These are phyloP conservation scores for Jaminaea rosea DNA, from an alignment of 1,284 basidiomycete genomes.

Conservation along the genomic window DNA sequence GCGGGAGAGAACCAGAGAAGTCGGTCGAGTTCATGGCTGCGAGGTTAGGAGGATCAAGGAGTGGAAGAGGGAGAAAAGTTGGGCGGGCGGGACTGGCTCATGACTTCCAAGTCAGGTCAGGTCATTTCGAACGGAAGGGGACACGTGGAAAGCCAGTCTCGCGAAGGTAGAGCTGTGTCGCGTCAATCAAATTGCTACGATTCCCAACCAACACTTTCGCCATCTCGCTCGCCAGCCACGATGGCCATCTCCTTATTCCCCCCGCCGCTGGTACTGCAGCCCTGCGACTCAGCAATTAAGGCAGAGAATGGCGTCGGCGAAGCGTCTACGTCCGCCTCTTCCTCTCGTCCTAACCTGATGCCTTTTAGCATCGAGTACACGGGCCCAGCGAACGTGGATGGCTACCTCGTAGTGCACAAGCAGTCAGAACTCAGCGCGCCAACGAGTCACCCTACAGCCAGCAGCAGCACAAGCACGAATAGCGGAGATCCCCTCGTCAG, in stretches of 20 bases:
- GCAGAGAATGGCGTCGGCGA: neutral
- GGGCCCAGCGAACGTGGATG: slow-evolving; percentile 1
- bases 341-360: neutral
- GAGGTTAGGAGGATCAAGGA: neutral
- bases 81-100: no score
- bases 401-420: neutral
- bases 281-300: neutral
- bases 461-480: neutral
- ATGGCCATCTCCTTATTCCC: neutral
- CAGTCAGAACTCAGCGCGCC: no score
- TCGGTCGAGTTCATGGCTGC: neutral
- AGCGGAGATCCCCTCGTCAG: neutral
- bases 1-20: slow-evolving; percentile 4
- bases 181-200: no score
- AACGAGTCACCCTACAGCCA: no score
- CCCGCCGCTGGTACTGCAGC: neutral
- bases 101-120: no score
- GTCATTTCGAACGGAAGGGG: no score
- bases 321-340: no score
- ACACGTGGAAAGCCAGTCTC: no score
- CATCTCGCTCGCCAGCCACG: no score
- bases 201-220: no score
- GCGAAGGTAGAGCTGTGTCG: no score
- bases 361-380: neutral
- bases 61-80: no score